Percentiles rank a stretch among this genome's conserved stretches.
Conservation (phyloP, 2,329 filamentous ascomycete genomes). For the Sordariomycetes sp. region DNA sequence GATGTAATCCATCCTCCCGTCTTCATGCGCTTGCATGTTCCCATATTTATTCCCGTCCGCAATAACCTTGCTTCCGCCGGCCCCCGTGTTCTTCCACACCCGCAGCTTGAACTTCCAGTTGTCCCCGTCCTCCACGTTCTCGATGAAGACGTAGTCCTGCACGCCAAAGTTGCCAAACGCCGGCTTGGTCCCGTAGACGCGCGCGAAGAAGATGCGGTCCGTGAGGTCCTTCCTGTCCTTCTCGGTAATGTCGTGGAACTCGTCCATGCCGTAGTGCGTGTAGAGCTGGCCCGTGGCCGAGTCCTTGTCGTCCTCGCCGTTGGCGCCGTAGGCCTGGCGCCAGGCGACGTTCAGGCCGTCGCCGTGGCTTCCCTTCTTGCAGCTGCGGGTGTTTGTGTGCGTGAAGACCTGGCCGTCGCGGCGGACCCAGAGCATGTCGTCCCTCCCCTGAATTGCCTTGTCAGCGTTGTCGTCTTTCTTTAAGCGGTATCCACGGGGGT, state of each 20-base stretch:
- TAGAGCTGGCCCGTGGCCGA: constrained; percentile 4
- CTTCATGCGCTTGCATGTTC: constrained; percentile 8
- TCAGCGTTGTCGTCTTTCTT: neutral
- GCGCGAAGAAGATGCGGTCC: constrained; percentile 9
- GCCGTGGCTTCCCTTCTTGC: constrained; percentile 6
- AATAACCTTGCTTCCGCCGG: constrained; percentile 9
- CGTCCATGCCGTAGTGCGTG: constrained; percentile 7
- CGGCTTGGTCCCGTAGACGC: constrained; percentile 8
- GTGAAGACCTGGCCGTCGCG: constrained; percentile 9
- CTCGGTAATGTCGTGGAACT: neutral
- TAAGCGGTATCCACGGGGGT: no score
- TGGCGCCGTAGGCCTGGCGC: constrained; percentile 6
- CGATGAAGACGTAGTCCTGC: constrained; percentile 9
- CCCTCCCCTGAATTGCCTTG: constrained; percentile 7
- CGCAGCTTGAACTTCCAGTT: constrained; percentile 7
- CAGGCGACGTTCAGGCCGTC: constrained; percentile 13
- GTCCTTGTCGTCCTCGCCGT: constrained; percentile 5
- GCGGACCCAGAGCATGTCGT: constrained; percentile 14
- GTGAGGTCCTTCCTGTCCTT: neutral
- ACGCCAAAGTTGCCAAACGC: neutral
- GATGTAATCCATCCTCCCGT: constrained; percentile 11
- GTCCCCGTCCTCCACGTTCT: neutral
- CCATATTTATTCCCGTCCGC: constrained; percentile 7
- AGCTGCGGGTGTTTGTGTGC: constrained; percentile 14
- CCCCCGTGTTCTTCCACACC: constrained; percentile 10